Percentiles rank a stretch among this genome's conserved stretches.
phyloP scores from a whole-genome alignment of 441 rosid genomes.

The Euphorbia schlechtendalii region DNA sequence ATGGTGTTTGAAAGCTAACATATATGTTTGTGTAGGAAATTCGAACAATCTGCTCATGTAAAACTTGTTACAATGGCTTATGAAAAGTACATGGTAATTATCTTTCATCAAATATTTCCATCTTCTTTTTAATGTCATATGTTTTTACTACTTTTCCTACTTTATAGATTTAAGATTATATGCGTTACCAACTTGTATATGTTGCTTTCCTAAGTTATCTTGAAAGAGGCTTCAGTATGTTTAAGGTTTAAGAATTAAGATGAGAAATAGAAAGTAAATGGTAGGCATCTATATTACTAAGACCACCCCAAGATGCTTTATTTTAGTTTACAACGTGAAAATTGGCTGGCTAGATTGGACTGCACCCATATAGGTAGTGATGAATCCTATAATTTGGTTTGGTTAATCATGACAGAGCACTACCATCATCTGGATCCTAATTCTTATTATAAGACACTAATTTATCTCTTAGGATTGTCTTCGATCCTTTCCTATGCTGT shows the following conservation, averaged over 20 bases:
- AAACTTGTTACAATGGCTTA: conserved; percentile 80
- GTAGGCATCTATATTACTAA: no score
- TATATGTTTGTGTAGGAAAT: conserved; percentile 52
- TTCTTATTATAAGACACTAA: neutral
- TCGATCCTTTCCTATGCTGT: neutral
- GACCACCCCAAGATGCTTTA: neutral
- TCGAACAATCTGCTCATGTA: conserved; percentile 64
- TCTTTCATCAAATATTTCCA: conserved; percentile 4
- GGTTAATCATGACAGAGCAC: neutral
- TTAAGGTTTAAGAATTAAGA: neutral
- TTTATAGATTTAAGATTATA: neutral
- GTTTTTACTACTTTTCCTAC: neutral
- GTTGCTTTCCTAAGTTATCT: neutral
- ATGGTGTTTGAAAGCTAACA: conserved; percentile 9
- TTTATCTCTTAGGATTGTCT: neutral
- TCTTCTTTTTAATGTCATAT: neutral
- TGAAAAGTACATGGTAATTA: conserved; percentile 74
- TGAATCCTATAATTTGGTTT: neutral
- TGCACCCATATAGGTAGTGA: neutral
- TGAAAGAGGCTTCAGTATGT: neutral
- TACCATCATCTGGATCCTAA: neutral
- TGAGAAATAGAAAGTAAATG: conserved; percentile 5
- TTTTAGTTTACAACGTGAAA: neutral
- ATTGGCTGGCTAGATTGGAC: neutral
- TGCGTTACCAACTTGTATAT: neutral